Evolutionary conservation across 768 basidiomycete genomes (phyloP).

Genomic region (Rossbeevera mucosa): DNA sequence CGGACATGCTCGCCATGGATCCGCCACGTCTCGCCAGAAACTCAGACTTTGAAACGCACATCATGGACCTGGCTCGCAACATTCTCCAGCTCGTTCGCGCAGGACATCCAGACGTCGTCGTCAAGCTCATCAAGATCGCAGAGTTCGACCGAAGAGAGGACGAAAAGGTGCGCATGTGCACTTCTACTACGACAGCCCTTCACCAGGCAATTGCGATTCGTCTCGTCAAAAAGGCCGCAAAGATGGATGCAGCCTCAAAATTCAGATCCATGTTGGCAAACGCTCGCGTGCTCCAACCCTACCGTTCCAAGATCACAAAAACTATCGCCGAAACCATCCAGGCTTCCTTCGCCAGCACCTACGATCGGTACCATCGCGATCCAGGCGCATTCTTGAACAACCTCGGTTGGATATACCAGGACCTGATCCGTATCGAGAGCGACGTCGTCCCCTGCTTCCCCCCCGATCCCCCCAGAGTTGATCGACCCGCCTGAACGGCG

Average conservation of each 20-base stretch:
- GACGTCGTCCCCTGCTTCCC: slow-evolving; percentile 92
- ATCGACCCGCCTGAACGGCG: slow-evolving; percentile 90
- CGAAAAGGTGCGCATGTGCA: slow-evolving; percentile 63
- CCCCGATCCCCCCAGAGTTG: slow-evolving; percentile 70
- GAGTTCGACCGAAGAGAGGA: slow-evolving; percentile 92
- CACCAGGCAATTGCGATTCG: slow-evolving; percentile 84
- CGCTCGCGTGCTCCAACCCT: slow-evolving; percentile 91
- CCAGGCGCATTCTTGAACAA: slow-evolving; percentile 71
- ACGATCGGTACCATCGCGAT: slow-evolving; percentile 55
- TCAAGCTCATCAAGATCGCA: slow-evolving; percentile 88
- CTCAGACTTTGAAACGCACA: slow-evolving; percentile 82
- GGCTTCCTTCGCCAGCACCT: slow-evolving; percentile 63
- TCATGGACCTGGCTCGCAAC: slow-evolving; percentile 71
- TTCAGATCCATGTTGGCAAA: slow-evolving; percentile 92
- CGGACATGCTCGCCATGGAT: slow-evolving; percentile 69
- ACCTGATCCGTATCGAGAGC: slow-evolving; percentile 87
- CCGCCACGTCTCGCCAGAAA: slow-evolving; percentile 59
- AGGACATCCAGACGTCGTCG: slow-evolving; percentile 81
- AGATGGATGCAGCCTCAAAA: slow-evolving; percentile 87
- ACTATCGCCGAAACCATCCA: slow-evolving; percentile 75
- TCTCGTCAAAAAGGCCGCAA: slow-evolving; percentile 91
- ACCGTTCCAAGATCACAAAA: slow-evolving; percentile 83
- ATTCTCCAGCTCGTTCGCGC: slow-evolving; percentile 75
- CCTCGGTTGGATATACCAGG: slow-evolving; percentile 90
- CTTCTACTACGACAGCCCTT: background rate